A percentile compares a stretch with the other conserved stretches of the same genome.
These are phyloP conservation scores for Melastoma candidum DNA, from an alignment of 441 rosid genomes.

Conservation along the genomic window DNA sequence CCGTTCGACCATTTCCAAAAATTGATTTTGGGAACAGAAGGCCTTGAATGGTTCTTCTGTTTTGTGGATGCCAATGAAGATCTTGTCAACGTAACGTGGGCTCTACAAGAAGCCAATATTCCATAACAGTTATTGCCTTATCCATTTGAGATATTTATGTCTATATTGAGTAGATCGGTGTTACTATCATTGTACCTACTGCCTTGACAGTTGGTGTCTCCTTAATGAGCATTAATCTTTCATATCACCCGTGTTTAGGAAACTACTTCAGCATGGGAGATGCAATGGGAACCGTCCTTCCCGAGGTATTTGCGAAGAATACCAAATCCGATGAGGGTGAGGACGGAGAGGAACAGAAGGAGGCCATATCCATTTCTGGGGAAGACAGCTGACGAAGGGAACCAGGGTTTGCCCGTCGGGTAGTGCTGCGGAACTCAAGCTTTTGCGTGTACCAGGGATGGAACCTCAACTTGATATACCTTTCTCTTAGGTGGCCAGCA, in stretches of 20 bases:
- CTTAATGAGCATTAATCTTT: neutral
- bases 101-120: too few species aligned
- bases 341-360: conserved; percentile 23
- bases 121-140: too few species aligned
- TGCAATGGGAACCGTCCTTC: conserved; percentile 56
- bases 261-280: conserved; percentile 56
- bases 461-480: conserved; percentile 82
- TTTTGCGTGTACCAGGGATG: conserved; percentile 76
- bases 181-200: too few species aligned
- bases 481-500: conserved; percentile 83
- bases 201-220: neutral
- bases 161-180: too few species aligned
- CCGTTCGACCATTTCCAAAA: too few species aligned
- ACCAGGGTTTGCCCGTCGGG: too few species aligned
- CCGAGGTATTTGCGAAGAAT: conserved; percentile 29
- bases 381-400: neutral
- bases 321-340: conserved; percentile 14
- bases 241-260: conserved; percentile 31
- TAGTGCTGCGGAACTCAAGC: conserved; percentile 40
- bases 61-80: too few species aligned
- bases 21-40: too few species aligned
- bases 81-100: too few species aligned
- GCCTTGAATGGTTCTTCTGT: too few species aligned
- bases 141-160: too few species aligned
- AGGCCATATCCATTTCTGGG: conserved; percentile 14